These are phyloP conservation scores for Schwanniomyces sp. DNA, from an alignment of 805 yeast genomes.

Conservation along the genomic window DNA sequence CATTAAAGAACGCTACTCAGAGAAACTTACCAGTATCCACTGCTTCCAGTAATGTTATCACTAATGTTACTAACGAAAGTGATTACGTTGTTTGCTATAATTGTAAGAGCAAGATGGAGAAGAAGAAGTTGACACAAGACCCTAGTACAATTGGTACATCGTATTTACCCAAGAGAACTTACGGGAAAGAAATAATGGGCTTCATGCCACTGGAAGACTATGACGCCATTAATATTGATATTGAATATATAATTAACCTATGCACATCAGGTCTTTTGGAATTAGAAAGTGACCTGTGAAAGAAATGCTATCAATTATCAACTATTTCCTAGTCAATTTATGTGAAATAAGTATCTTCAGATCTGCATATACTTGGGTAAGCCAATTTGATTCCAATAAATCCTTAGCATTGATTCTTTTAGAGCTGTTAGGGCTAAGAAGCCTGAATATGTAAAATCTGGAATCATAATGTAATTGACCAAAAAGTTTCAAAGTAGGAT, in stretches of 20 bases:
- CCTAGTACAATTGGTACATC: neutral
- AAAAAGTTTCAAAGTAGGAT: constrained; percentile 35
- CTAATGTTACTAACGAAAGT: neutral
- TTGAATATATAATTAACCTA: neutral
- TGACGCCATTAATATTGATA: neutral
- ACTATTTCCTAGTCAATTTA: neutral
- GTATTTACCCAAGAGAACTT: neutral
- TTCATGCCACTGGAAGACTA: neutral
- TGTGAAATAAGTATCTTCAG: constrained; percentile 3
- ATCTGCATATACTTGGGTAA: constrained; percentile 38
- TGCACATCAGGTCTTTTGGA: neutral
- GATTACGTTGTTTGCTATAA: neutral
- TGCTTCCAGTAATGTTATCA: too few relatives aligned
- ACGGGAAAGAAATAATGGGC: neutral
- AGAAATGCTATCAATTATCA: neutral
- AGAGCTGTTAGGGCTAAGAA: constrained; percentile 32
- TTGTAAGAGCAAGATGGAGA: neutral
- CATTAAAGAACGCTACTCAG: neutral
- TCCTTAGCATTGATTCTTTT: constrained; percentile 24
- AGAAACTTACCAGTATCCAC: neutral
- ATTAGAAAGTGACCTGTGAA: neutral
- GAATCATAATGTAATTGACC: constrained; percentile 39
- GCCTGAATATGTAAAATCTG: constrained; percentile 26
- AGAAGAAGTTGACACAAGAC: neutral
- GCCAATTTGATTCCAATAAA: constrained; percentile 34